Conservation (phyloP, 2,329 filamentous ascomycete genomes). For the Sordariomycetes sp. region DNA sequence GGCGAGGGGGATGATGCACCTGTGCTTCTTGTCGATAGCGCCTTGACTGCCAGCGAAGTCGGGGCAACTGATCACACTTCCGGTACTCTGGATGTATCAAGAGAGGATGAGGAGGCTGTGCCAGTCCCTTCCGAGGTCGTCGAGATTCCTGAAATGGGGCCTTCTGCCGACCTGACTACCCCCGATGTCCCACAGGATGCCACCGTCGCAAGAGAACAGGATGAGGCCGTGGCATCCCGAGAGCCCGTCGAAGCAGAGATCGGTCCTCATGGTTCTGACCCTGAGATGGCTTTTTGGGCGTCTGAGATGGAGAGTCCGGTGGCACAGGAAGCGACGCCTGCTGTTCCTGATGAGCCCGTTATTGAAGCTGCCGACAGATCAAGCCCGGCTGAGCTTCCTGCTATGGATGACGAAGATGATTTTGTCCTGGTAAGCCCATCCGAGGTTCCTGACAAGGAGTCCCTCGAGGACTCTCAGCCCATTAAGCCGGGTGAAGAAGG, state of each 20-base stretch:
- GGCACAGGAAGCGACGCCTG: background rate
- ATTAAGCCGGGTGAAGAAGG: background rate
- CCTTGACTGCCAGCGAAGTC: too few species aligned
- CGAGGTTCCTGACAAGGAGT: background rate
- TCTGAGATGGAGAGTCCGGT: background rate
- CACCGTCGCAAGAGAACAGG: background rate
- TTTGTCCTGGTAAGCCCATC: background rate
- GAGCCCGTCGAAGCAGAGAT: background rate
- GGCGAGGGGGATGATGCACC: too few species aligned
- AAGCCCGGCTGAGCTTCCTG: background rate
- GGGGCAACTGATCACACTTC: too few species aligned
- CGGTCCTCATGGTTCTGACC: background rate
- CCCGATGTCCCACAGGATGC: background rate
- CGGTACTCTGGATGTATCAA: background rate
- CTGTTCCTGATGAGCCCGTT: background rate
- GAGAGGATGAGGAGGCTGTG: background rate
- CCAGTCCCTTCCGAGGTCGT: background rate
- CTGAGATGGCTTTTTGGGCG: background rate
- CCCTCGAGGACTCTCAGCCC: background rate
- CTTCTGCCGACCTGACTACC: background rate
- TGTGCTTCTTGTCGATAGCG: too few species aligned
- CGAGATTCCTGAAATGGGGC: background rate
- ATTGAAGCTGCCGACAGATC: background rate
- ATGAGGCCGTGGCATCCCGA: background rate
- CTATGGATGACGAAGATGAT: background rate